Evolutionary conservation across 805 yeast genomes (phyloP), one percentile per base, ranked within the genome.

Genomic region (Spathaspora passalidarum): DNA sequence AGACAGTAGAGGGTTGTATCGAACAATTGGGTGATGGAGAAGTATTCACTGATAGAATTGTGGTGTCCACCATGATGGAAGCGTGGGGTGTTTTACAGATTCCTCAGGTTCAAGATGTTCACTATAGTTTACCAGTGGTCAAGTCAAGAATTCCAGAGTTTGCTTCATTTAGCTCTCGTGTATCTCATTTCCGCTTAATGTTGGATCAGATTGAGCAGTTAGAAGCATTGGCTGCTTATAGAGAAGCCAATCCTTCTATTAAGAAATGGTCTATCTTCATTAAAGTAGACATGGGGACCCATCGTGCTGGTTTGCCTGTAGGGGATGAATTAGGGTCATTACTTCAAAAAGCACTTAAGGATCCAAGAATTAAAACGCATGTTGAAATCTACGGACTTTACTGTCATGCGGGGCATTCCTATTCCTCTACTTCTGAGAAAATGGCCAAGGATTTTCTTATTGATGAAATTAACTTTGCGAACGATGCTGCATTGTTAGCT

Each of bases 361-460:
- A 58, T 2, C 47, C 63, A 2, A 56, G 60, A 2, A 52, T 58
- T 11, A 49, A 54, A 10, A 54, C 66, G 1, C 51, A 61, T 34
- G 69, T 82, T 9, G 66, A 73, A 8, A 48, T 86, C 13, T 79
- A 69, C 55, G 95, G 95, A 0, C 79, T 86, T 54, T 87, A 87
- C 61, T 82, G 86, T 34, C 94, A 87, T 65, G 87, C 89, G 1
- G 95, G 95, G 2, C 87, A 83, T 57, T 82, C 91, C 0, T 87
- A 87, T 56, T 66, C 66, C 1, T 68, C 84, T 0, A 61, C 63
- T 5, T 62, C 72, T 14, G 59, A 65, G 22, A 68, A 68, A 1
- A 73, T 72, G 23, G 86, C 88, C 0, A 72, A 72, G 43, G 57
- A 56, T 2, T 69, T 62, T 32, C 61, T 87, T 29, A 40, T 76